phyloP scores from a whole-genome alignment of 169 alveolate genomes.

The Cryptosporidium viatorum region DNA sequence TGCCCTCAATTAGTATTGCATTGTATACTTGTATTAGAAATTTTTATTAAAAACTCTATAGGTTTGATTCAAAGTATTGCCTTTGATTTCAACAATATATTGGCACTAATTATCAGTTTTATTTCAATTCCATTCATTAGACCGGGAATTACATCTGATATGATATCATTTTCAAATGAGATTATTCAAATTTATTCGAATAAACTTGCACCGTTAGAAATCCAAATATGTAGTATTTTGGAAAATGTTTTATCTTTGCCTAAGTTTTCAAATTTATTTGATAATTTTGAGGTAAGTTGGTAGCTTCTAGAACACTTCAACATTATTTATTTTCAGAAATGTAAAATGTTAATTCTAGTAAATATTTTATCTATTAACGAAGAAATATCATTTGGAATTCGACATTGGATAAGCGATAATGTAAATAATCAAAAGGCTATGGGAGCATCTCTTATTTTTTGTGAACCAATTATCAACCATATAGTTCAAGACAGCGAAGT shows the following conservation, averaged over 20 bases:
- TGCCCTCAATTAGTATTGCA: constrained; percentile 51
- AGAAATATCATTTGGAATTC: constrained; percentile 26
- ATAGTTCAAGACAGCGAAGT: background rate
- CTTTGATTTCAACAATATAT: background rate
- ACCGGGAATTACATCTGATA: constrained; percentile 54
- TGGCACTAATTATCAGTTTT: constrained; percentile 48
- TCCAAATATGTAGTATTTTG: constrained; percentile 3
- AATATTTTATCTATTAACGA: constrained; percentile 17
- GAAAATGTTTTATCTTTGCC: constrained; percentile 14
- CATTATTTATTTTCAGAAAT: constrained; percentile 19
- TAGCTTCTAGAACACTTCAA: background rate
- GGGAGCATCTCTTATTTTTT: background rate
- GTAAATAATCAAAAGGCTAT: background rate
- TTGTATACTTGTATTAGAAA: constrained; percentile 5
- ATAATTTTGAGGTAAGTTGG: constrained; percentile 27
- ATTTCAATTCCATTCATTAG: constrained; percentile 41
- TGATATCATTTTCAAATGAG: background rate
- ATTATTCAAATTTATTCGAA: constrained; percentile 20
- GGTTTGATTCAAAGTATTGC: constrained; percentile 5
- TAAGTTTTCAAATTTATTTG: constrained; percentile 21
- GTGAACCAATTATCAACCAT: constrained; percentile 1
- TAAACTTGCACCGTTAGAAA: constrained; percentile 28
- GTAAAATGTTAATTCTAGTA: constrained; percentile 2
- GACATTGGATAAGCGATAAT: background rate
- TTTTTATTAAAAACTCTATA: constrained; percentile 23